A percentile compares a stretch with the other conserved stretches of the same genome.
Conservation (phyloP, 495 filamentous ascomycete genomes). For the Aspergillus sclerotioniger region DNA sequence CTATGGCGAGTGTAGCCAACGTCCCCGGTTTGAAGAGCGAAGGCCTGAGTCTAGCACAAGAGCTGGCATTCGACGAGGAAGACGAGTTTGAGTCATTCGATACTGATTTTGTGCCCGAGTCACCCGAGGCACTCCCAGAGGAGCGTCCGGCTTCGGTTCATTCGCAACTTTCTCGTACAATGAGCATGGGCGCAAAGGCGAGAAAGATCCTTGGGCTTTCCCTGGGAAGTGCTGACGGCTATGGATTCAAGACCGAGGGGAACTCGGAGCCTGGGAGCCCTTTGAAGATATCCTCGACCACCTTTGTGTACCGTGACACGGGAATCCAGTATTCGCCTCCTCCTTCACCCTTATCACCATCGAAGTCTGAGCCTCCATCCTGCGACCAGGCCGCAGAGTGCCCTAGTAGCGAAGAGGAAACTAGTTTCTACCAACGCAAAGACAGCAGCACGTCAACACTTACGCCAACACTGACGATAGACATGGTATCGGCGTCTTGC, state of each 20-base stretch:
- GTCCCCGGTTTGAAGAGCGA: conserved; percentile 55
- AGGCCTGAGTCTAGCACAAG: conserved; percentile 81
- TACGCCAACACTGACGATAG: conserved; percentile 30
- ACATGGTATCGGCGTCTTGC: conserved; percentile 69
- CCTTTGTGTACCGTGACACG: conserved; percentile 61
- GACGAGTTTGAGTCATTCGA: conserved; percentile 54
- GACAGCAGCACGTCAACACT: conserved; percentile 32
- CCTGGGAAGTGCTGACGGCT: conserved; percentile 25
- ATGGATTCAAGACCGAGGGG: conserved; percentile 22
- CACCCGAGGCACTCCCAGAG: conserved; percentile 45
- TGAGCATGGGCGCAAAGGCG: conserved; percentile 45
- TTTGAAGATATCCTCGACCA: conserved; percentile 9
- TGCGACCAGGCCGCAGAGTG: background rate
- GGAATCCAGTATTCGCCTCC: conserved; percentile 82
- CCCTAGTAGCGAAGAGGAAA: background rate
- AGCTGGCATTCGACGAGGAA: conserved; percentile 80
- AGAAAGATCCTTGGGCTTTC: conserved; percentile 50
- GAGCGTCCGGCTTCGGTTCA: conserved; percentile 45
- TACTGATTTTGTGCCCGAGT: conserved; percentile 28
- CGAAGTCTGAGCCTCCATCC: conserved; percentile 3
- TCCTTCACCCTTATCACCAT: conserved; percentile 59
- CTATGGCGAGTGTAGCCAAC: conserved; percentile 55
- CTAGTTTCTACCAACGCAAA: conserved; percentile 20
- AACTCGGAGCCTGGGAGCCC: conserved; percentile 16
- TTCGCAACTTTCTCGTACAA: conserved; percentile 39